A percentile compares a stretch with the other conserved stretches of the same genome.
These are phyloP conservation scores for Cystobasidium sp. DNA, from an alignment of 1,284 basidiomycete species.

Conservation along the genomic window DNA sequence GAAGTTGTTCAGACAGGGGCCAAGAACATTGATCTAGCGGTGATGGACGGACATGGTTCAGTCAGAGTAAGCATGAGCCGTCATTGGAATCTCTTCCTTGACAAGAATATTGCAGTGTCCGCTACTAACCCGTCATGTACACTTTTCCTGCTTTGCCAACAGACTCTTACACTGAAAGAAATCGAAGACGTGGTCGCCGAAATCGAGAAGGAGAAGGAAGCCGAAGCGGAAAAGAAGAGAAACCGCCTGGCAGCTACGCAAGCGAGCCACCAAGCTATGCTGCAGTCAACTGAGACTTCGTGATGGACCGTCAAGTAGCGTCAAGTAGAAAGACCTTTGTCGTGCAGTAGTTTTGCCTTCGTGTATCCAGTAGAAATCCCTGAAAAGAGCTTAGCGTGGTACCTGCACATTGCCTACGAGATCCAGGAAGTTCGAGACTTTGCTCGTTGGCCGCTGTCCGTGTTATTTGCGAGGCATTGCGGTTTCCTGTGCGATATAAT, in stretches of 20 bases:
- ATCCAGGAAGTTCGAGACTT: no score
- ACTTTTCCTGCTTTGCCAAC: conserved; percentile 38
- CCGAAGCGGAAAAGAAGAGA: conserved; percentile 86
- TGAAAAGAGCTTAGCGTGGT: no score
- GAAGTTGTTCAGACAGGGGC: conserved; percentile 99
- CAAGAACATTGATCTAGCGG: conserved; percentile 97
- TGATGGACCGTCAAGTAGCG: background rate
- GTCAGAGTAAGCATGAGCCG: conserved; percentile 69
- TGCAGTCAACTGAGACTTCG: background rate
- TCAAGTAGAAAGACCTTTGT: background rate
- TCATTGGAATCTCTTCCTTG: background rate
- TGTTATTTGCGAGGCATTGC: no score
- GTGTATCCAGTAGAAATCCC: background rate
- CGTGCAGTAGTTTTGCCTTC: background rate
- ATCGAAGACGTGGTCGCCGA: conserved; percentile 88
- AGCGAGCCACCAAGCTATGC: conserved; percentile 84
- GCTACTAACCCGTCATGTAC: background rate
- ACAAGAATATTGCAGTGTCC: conserved; percentile 12
- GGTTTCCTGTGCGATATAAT: no score
- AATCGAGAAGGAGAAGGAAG: conserved; percentile 95
- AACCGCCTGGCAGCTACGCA: conserved; percentile 75
- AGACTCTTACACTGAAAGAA: conserved; percentile 83
- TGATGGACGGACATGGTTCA: conserved; percentile 91
- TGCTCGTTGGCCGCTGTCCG: no score
- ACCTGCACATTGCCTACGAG: no score